phyloP scores from a whole-genome alignment of 805 yeast species.

The Cyberlindnera japonica region DNA sequence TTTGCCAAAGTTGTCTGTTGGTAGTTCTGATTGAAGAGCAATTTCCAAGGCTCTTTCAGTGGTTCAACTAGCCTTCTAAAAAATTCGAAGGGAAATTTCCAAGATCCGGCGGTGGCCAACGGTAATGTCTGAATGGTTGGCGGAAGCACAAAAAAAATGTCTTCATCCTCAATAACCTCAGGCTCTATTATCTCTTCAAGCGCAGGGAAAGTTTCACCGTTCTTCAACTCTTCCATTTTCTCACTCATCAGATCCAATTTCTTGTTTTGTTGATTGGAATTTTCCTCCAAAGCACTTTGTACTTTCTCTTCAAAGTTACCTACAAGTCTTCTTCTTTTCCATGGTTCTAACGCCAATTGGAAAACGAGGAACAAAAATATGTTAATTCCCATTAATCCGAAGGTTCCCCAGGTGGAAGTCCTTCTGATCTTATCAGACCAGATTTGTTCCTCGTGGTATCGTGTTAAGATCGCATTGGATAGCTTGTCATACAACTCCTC shows the following conservation, averaged over 20 bases:
- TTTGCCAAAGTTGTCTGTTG: conserved; percentile 5
- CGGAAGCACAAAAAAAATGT: conserved; percentile 11
- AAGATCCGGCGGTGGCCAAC: conserved; percentile 2
- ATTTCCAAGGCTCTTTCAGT: conserved; percentile 12
- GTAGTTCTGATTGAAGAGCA: conserved; percentile 12
- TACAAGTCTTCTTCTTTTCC: conserved; percentile 82
- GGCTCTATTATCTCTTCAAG: conserved; percentile 18
- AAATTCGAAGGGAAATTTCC: too few relatives aligned
- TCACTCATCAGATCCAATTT: conserved; percentile 28
- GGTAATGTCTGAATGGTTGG: conserved; percentile 21
- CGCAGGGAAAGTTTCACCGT: conserved; percentile 18
- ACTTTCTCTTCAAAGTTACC: conserved; percentile 82
- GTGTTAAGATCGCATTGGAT: conserved; percentile 72
- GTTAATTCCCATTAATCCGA: conserved; percentile 84
- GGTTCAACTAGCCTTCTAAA: conserved; percentile 1
- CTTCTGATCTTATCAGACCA: conserved; percentile 97
- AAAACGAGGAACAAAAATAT: conserved; percentile 72
- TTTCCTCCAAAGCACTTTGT: conserved; percentile 44
- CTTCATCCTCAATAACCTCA: conserved; percentile 20
- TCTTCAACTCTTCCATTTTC: conserved; percentile 24
- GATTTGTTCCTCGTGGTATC: conserved; percentile 95
- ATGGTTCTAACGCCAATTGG: conserved; percentile 88
- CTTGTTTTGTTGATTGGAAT: conserved; percentile 28
- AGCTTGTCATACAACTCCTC: conserved; percentile 68
- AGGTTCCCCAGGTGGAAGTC: conserved; percentile 96